These are phyloP conservation scores for Dalechampia spathulata DNA, from an alignment of 441 rosid genomes.

Conservation along the genomic window DNA sequence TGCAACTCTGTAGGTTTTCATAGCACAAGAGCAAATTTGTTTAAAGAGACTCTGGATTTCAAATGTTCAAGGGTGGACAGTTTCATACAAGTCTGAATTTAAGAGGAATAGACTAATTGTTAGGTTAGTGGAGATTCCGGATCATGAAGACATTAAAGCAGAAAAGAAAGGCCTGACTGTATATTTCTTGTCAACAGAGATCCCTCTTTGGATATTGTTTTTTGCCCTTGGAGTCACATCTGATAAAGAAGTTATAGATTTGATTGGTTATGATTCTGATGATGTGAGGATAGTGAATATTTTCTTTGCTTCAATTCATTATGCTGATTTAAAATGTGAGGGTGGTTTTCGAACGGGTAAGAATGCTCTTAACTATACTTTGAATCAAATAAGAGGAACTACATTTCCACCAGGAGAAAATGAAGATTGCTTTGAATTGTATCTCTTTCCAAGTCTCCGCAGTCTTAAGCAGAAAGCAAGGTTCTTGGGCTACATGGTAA, in stretches of 20 bases:
- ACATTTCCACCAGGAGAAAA: slow-evolving; percentile 69
- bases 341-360: slow-evolving; percentile 38
- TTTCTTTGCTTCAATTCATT: slow-evolving; percentile 53
- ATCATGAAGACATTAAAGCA: slow-evolving; percentile 41
- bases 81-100: slow-evolving; percentile 52
- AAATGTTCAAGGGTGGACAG: slow-evolving; percentile 54
- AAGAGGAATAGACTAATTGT: slow-evolving; percentile 63
- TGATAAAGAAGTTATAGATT: slow-evolving; percentile 58
- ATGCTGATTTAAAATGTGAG: slow-evolving; percentile 57
- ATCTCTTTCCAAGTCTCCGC: slow-evolving; percentile 60
- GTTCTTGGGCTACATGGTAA: slow-evolving; percentile 85
- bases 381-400: slow-evolving; percentile 32
- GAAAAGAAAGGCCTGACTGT: slow-evolving; percentile 65
- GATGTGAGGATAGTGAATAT: slow-evolving; percentile 56
- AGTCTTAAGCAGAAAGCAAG: slow-evolving; percentile 65
- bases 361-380: slow-evolving; percentile 33
- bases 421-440: slow-evolving; percentile 48
- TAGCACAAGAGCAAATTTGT: slow-evolving; percentile 91
- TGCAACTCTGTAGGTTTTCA: slow-evolving; percentile 40
- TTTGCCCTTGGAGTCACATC: slow-evolving; percentile 76
- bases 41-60: slow-evolving; percentile 82
- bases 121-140: slow-evolving; percentile 38
- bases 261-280: slow-evolving; percentile 47
- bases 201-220: slow-evolving; percentile 80
- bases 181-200: slow-evolving; percentile 67